Percentiles rank a stretch among this genome's conserved stretches.
phyloP scores from a whole-genome alignment of 495 filamentous ascomycete genomes.

The Talaromyces borbonicus region DNA sequence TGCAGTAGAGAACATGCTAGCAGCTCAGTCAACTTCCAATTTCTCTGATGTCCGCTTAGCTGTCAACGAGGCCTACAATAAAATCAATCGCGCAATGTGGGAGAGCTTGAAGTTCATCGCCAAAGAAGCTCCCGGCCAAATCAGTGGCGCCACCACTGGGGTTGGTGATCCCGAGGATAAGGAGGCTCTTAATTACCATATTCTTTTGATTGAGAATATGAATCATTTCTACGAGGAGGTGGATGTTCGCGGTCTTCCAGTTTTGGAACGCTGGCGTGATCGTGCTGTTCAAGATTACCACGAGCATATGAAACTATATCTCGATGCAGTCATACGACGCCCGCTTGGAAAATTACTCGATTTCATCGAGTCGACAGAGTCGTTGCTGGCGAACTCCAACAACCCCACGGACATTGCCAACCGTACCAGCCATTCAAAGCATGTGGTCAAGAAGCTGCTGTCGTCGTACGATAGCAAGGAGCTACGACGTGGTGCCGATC shows the following conservation, averaged over 20 bases:
- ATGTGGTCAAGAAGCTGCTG: conserved; percentile 75
- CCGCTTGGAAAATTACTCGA: conserved; percentile 86
- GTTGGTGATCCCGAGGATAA: conserved; percentile 77
- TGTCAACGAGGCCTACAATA: conserved; percentile 78
- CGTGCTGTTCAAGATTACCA: conserved; percentile 66
- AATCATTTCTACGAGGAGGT: conserved; percentile 93
- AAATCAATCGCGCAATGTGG: conserved; percentile 93
- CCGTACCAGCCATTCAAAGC: conserved; percentile 68
- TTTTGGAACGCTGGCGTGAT: conserved; percentile 71
- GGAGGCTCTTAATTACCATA: conserved; percentile 90
- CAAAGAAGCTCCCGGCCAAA: conserved; percentile 68
- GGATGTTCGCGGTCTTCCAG: conserved; percentile 58
- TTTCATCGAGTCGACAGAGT: conserved; percentile 75
- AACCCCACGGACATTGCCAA: conserved; percentile 47
- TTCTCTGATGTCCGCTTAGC: conserved; percentile 57
- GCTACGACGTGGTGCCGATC: conserved; percentile 72
- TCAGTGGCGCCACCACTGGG: conserved; percentile 39
- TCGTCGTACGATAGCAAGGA: conserved; percentile 72
- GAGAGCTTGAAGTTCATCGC: conserved; percentile 93
- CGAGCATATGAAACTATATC: conserved; percentile 83
- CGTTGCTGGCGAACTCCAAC: conserved; percentile 42
- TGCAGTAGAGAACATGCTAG: conserved; percentile 74
- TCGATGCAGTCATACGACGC: conserved; percentile 76
- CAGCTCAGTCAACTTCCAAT: conserved; percentile 36
- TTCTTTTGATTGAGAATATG: conserved; percentile 97